phyloP scores from a whole-genome alignment of 2,329 filamentous ascomycete genomes.

The Teratosphaeria epicoccoides region DNA sequence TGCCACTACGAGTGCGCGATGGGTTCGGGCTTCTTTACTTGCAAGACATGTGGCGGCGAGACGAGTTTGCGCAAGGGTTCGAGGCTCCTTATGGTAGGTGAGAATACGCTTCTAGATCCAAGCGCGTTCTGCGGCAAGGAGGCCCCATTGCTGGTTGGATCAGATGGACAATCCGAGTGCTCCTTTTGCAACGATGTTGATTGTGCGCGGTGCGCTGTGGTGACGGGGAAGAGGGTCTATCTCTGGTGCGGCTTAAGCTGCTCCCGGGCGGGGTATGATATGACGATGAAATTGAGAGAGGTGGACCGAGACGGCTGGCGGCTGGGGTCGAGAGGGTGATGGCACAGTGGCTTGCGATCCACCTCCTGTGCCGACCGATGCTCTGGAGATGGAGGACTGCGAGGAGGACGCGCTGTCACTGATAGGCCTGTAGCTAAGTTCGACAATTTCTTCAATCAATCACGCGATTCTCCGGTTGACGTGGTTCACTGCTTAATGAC shows the following conservation, averaged over 20 bases:
- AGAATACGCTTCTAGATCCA: background rate
- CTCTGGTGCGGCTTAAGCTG: background rate
- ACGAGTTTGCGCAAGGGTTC: background rate
- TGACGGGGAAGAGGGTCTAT: background rate
- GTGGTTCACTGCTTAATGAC: no score
- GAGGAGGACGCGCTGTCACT: background rate
- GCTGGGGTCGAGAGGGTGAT: background rate
- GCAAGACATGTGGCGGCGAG: background rate
- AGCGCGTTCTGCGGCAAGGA: background rate
- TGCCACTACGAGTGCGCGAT: background rate
- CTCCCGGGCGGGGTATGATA: background rate
- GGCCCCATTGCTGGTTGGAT: background rate
- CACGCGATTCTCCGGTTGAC: no score
- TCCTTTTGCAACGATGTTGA: background rate
- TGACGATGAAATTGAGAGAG: background rate
- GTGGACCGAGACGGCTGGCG: background rate
- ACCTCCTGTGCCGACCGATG: no score
- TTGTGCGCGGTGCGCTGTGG: background rate
- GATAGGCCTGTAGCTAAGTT: background rate
- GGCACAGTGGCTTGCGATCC: background rate
- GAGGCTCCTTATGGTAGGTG: background rate
- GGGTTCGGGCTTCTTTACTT: background rate
- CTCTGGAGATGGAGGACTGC: background rate
- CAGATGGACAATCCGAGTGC: background rate
- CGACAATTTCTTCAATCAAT: no score